A percentile compares a stretch with the other conserved stretches of the same genome.
phyloP scores from a whole-genome alignment of 1,139 yeast species.

The Schizosaccharomyces versatilis region DNA sequence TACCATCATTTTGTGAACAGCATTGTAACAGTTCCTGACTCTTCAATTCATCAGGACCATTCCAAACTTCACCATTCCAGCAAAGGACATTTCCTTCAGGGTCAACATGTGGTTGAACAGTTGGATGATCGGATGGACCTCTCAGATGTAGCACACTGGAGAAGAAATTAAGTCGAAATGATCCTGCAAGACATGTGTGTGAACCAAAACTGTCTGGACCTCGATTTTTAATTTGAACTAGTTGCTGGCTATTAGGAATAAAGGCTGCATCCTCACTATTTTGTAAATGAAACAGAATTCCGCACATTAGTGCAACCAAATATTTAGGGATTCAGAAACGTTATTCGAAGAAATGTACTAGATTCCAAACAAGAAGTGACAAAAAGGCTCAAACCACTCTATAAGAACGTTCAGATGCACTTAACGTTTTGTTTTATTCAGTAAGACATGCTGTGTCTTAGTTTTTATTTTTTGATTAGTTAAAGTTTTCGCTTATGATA shows the following conservation, averaged over 20 bases:
- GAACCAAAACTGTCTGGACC: constrained; percentile 13
- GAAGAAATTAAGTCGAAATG: constrained; percentile 21
- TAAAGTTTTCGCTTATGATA: too few species aligned
- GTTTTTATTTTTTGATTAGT: too few species aligned
- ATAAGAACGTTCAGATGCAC: too few species aligned
- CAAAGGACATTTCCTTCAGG: constrained; percentile 5
- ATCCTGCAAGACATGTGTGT: neutral
- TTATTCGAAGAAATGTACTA: too few species aligned
- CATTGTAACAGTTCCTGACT: neutral
- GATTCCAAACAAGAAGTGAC: too few species aligned
- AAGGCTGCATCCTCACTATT: neutral
- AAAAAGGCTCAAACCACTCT: too few species aligned
- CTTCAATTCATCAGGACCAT: neutral
- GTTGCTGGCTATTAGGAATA: neutral
- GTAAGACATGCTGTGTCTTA: too few species aligned
- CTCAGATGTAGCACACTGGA: constrained; percentile 82
- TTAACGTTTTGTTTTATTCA: too few species aligned
- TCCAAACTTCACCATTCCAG: constrained; percentile 8
- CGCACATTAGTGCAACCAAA: constrained; percentile 13
- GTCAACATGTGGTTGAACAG: constrained; percentile 8
- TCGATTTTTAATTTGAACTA: constrained; percentile 8
- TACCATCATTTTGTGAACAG: constrained; percentile 29
- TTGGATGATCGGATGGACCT: constrained; percentile 24
- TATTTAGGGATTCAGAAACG: too few species aligned
- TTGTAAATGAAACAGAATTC: constrained; percentile 13